Base-by-base conservation (phyloP, 768 basidiomycete species). In the Phlebiopsis gigantea region DNA sequence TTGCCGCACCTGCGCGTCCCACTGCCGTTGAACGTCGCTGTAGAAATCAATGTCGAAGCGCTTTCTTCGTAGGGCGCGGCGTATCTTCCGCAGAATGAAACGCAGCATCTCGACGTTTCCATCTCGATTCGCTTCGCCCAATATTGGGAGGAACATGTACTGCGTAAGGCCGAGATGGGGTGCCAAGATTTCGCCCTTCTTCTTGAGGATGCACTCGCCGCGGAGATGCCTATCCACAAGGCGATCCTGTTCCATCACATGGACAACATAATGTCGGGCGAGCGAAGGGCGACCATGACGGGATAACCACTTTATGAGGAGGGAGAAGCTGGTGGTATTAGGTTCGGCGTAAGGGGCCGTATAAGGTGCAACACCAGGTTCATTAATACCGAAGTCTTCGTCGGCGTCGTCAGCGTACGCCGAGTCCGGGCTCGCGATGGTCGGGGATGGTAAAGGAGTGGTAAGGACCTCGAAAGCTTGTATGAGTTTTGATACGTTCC, bases 401-500 rank as follows among this genome's bases (percentile, higher is more conserved):
- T 90, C 83, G 25, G 78, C 78, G 24, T 78, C 85, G 21, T 87
- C 85, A 45, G 87, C 85, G 66, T 84, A 87, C 12, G 81, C 77
- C 5, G 77, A 71, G 58, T 79, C 75, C 54, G 76, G 71, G 61
- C 76, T 73, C 41, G 61, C 57, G 65, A 77, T 72, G 47, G 69
- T 74, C 43, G 78, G 75, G 57, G 72, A 69, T 10, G 86, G 83
- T 26, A 90, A 75, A 15, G 88, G 87, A 47, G 83, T 77, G 0
- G 90, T 89, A 57, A 91, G 80, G 26, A 88, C 83, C 62, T 92
- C 90, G 64, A 91, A 93, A 1, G 85, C 78, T 63, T 83, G 81
- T 5, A 92, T 78, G 66, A 93, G 77, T 62, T 80, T 83, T 4
- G 87, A 82, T 39, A 88, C 69, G 53, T 84, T 71, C 12, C 81